phyloP scores from a whole-genome alignment of 768 basidiomycete genomes.

The Xerocomellus chrysenteron region DNA sequence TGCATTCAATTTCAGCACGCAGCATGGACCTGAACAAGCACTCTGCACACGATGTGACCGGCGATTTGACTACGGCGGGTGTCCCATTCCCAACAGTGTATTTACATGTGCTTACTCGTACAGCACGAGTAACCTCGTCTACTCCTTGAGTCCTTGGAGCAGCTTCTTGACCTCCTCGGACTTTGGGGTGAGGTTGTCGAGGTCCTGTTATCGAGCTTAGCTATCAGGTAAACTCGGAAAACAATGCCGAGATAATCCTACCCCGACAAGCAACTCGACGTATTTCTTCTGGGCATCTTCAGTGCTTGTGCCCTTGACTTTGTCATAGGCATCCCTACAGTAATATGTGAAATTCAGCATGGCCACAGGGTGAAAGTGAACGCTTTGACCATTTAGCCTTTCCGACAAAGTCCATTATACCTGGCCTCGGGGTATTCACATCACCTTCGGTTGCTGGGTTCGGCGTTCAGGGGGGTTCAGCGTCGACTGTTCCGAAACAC shows the following conservation, averaged over 20 bases:
- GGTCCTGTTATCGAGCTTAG: slow-evolving; percentile 44
- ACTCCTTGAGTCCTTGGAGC: slow-evolving; percentile 59
- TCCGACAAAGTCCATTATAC: slow-evolving; percentile 80
- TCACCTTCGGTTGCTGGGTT: slow-evolving; percentile 72
- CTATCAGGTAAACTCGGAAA: not conserved
- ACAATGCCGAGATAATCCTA: slow-evolving; percentile 32
- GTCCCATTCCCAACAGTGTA: not conserved
- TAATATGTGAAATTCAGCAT: not conserved
- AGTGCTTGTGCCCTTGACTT: slow-evolving; percentile 64
- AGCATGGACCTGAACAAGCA: not conserved
- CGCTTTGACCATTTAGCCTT: slow-evolving; percentile 82
- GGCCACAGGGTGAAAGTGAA: not conserved
- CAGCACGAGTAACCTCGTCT: slow-evolving; percentile 1
- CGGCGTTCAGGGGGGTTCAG: not conserved
- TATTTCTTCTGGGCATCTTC: slow-evolving; percentile 75
- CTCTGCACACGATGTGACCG: slow-evolving; percentile 10
- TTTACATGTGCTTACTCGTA: slow-evolving; percentile 9
- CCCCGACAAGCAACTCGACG: slow-evolving; percentile 71
- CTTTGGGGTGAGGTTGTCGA: slow-evolving; percentile 45
- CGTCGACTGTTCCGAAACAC: slow-evolving; percentile 6
- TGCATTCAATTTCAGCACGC: not conserved
- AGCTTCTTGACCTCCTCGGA: slow-evolving; percentile 51
- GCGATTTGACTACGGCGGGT: not conserved
- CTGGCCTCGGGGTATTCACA: slow-evolving; percentile 60
- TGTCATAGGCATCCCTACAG: slow-evolving; percentile 83